Conservation (phyloP, 2,329 filamentous ascomycete species). For the Scedosporium boydii region DNA sequence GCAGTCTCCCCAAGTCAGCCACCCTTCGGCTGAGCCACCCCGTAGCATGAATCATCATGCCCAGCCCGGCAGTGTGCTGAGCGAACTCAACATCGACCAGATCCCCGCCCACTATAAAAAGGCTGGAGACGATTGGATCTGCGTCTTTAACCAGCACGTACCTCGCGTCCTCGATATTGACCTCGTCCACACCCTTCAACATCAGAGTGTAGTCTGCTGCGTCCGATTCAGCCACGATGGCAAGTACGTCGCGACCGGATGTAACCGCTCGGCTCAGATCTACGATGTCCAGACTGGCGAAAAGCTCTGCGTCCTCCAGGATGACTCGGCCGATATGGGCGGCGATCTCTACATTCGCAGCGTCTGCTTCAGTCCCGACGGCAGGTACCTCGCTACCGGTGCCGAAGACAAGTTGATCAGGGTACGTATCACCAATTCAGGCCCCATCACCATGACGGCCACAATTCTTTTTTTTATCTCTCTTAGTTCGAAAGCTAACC, state of each 20-base stretch:
- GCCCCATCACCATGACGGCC: not conserved
- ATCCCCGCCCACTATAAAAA: constrained; percentile 83
- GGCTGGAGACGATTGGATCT: constrained; percentile 86
- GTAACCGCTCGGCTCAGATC: constrained; percentile 98
- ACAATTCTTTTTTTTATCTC: not conserved
- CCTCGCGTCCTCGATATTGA: constrained; percentile 88
- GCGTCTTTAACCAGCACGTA: constrained; percentile 89
- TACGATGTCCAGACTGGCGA: constrained; percentile 84
- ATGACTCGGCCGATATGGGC: constrained; percentile 75
- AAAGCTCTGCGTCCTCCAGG: constrained; percentile 83
- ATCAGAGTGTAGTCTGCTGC: constrained; percentile 96
- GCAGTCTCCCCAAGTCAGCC: constrained; percentile 78
- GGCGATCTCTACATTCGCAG: constrained; percentile 95
- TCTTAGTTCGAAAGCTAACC: not conserved
- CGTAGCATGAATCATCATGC: constrained; percentile 21
- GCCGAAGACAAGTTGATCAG: constrained; percentile 96
- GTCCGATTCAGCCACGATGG: constrained; percentile 94
- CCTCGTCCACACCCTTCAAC: constrained; percentile 81
- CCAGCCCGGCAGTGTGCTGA: constrained; percentile 54
- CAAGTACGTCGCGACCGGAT: constrained; percentile 91
- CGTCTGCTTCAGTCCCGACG: constrained; percentile 97
- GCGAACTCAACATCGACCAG: constrained; percentile 79
- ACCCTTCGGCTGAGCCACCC: constrained; percentile 66
- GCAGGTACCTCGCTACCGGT: constrained; percentile 86
- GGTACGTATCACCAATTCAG: constrained; percentile 43